A percentile compares a stretch with the other conserved stretches of the same genome.
Conservation (phyloP, 805 yeast genomes). For the Metschnikowia drakensbergensis region DNA sequence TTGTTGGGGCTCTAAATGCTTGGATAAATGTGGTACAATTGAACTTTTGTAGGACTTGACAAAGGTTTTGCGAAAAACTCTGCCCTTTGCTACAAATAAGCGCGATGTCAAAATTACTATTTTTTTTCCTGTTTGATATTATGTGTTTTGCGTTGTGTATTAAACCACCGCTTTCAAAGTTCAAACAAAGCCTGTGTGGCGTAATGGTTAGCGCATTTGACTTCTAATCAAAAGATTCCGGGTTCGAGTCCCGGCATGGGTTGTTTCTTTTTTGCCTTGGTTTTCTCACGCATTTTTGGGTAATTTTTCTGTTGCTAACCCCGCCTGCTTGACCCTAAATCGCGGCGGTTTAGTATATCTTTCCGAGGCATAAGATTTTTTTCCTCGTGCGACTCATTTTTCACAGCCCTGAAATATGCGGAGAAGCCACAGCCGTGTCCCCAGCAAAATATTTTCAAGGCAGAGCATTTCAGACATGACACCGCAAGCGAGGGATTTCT, state of each 20-base stretch:
- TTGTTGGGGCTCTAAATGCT: too few relatives aligned
- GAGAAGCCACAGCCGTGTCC: neutral
- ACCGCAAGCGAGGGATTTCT: too few relatives aligned
- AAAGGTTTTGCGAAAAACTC: too few relatives aligned
- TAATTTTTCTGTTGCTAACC: neutral
- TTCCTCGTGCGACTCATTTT: slow-evolving; percentile 1
- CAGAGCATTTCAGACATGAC: too few relatives aligned
- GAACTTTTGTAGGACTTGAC: too few relatives aligned
- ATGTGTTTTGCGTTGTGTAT: neutral
- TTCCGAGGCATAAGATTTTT: neutral
- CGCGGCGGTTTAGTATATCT: neutral
- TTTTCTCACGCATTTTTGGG: neutral
- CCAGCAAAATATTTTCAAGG: neutral
- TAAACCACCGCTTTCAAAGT: neutral
- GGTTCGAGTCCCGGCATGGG: slow-evolving; percentile 25
- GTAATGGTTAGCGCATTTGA: slow-evolving; percentile 24
- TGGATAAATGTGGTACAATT: too few relatives aligned
- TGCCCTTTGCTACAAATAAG: too few relatives aligned
- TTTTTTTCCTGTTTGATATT: too few relatives aligned
- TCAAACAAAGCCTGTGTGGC: slow-evolving; percentile 18
- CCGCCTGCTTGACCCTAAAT: neutral
- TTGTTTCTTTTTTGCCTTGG: slow-evolving; percentile 7
- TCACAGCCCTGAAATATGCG: neutral
- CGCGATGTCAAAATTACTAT: too few relatives aligned
- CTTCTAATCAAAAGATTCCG: slow-evolving; percentile 24